Conservation (phyloP, 179 eudicot species). For the Dionaea muscipula region DNA sequence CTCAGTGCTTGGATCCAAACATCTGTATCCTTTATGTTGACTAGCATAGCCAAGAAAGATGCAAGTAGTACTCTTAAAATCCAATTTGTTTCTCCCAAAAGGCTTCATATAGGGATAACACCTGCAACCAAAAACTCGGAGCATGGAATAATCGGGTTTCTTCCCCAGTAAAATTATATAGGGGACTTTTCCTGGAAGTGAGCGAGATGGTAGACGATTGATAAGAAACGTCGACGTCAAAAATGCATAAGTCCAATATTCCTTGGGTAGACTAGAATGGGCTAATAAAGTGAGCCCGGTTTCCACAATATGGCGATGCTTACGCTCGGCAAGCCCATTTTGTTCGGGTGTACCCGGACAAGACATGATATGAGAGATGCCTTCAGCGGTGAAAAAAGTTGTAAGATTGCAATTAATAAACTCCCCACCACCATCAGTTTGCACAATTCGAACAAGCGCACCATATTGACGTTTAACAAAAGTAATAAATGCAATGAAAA, state of each 20-base stretch:
- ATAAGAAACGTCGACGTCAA: too few species aligned
- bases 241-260: background rate
- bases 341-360: background rate
- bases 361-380: background rate
- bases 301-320: background rate
- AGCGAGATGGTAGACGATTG: too few species aligned
- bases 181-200: too few species aligned
- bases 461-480: background rate
- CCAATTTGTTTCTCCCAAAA: too few species aligned
- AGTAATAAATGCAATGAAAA: background rate
- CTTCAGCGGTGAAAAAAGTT: background rate
- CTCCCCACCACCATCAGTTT: slow-evolving; percentile 2
- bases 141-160: too few species aligned
- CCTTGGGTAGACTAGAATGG: background rate
- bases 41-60: too few species aligned
- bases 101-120: too few species aligned
- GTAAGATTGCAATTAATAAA: background rate
- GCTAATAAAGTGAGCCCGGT: background rate
- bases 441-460: background rate
- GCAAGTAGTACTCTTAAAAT: too few species aligned
- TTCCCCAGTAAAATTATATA: too few species aligned
- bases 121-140: too few species aligned
- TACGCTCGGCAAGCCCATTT: background rate
- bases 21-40: too few species aligned
- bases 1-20: too few species aligned